Evolutionary conservation across 129 eudicot genomes (phyloP), one percentile per base, ranked within the genome.

Genomic region (Tanacetum coccineum): DNA sequence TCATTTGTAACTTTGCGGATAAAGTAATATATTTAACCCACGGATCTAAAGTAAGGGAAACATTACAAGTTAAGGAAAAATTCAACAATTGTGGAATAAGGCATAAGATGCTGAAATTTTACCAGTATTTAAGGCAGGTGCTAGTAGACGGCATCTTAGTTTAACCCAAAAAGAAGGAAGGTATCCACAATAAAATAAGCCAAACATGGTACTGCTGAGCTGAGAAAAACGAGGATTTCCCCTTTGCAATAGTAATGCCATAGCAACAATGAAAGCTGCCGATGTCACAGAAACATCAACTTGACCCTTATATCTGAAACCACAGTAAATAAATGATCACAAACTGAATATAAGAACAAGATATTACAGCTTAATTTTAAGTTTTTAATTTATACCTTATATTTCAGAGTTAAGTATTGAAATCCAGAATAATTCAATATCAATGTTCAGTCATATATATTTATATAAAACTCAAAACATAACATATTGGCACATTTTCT

Each of bases 81-180:
- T 42, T 55, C 46, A 7, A 54, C 57, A 46, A 44, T 56, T 63
- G 47, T 44, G 13, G 25, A 36, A 44, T 19, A 39, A 70, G 30
- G 62, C n/a, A 40, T 30, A 45, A 66, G 59, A 48, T 62, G 9
- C 21, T n/a, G 15, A 36, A 52, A 48, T 11, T 84, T 79, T 86
- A 93, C 99, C 85, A 45, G 99, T 82, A 81, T 89, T 88, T 25
- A 89, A 64, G n/a, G 99, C 87, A 4, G 99, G 99, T 55, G 63
- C 88, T 63, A 85, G 74, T 67, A 92, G 71, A 70, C 84, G 81
- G 62, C 99, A 93, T 58, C 99, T 89, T 55, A 93, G 92, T 78
- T 93, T 93, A 69, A 93, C 92, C 99, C 99, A 93, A 62, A 93
- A 93, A 53, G 95, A 93, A 74, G 99, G 99, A 67, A 93, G 96